Base-by-base conservation (phyloP, 306 rosid species). In the Trifolium dubium region DNA sequence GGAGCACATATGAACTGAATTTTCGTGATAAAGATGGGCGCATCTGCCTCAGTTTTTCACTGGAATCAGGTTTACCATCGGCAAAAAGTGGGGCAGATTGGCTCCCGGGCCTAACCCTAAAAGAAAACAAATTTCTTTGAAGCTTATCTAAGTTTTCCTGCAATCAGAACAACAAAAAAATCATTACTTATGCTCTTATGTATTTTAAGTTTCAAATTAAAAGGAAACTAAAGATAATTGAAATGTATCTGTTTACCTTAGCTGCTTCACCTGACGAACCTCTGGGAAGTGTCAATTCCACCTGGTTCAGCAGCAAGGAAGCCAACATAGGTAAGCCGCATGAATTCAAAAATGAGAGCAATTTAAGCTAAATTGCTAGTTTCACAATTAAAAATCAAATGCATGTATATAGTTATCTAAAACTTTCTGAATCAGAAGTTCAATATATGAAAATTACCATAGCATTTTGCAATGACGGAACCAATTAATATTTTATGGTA, bases 51-150 rank as follows among this genome's bases (percentile, higher is more conserved):
- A 83, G 56, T 77, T 85, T 92, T 81, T 90, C 99, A 49, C 82
- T 80, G 19, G 81, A 64, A 79, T 87, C 97, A 34, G 83, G 84
- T 68, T 81, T 85, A 75, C 72, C 81, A 55, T 88, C 97, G 3
- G 89, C 71, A 79, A 87, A 88, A 72, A 95, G 95, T 51, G 99
- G 99, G 74, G 99, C 98, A 15, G 99, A 95, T 81, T 92, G 98
- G 87, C 92, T 92, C 68, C 69, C 87, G 6, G 83, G 6, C 76
- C 84, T 78, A 47, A 79, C 80, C 86, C 77, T 85, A 39, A 79
- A 85, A 53, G 91, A 85, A 85, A 86, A 77, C 18, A 86, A 80
- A 82, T 82, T 87, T 80, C 75, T 79, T 40, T 5, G 82, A 65
- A 77, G 72, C 80, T 86, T 88, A 64, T 81, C 78, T 4, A 89